phyloP scores from a whole-genome alignment of 2,329 filamentous ascomycete genomes.

The Diplodia intermedia region DNA sequence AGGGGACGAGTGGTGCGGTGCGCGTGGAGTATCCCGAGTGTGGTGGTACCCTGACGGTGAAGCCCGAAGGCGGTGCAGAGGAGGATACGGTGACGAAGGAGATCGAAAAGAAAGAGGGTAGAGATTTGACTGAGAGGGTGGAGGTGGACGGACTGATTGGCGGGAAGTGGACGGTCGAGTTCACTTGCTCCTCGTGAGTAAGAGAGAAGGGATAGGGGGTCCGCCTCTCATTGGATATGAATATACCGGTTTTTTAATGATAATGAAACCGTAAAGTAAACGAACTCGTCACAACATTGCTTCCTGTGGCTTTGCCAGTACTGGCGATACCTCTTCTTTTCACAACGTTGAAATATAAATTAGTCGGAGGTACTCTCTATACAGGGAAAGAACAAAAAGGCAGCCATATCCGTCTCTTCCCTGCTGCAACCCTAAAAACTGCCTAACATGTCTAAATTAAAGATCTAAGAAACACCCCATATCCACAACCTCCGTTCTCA shows the following conservation, averaged over 20 bases:
- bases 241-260: no score
- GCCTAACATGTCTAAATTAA: no score
- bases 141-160: constrained; percentile 37
- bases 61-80: background rate
- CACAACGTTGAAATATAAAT: background rate
- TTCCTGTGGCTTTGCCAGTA: no score
- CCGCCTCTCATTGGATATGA: no score
- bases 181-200: constrained; percentile 7
- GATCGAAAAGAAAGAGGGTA: background rate
- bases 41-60: constrained; percentile 36
- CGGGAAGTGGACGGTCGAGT: constrained; percentile 39
- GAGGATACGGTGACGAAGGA: constrained; percentile 4
- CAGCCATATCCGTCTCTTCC: background rate
- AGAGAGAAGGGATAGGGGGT: no score
- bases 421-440: no score
- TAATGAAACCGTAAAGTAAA: no score
- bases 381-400: background rate
- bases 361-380: background rate
- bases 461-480: background rate
- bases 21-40: constrained; percentile 39
- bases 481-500: background rate
- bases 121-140: constrained; percentile 23
- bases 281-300: no score
- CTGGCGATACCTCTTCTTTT: no score
- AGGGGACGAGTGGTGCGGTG: constrained; percentile 43